Percentiles rank a stretch among this genome's conserved stretches.
These are phyloP conservation scores for Euclidium syriacum DNA, from an alignment of 345 rosid genomes.

Conservation along the genomic window DNA sequence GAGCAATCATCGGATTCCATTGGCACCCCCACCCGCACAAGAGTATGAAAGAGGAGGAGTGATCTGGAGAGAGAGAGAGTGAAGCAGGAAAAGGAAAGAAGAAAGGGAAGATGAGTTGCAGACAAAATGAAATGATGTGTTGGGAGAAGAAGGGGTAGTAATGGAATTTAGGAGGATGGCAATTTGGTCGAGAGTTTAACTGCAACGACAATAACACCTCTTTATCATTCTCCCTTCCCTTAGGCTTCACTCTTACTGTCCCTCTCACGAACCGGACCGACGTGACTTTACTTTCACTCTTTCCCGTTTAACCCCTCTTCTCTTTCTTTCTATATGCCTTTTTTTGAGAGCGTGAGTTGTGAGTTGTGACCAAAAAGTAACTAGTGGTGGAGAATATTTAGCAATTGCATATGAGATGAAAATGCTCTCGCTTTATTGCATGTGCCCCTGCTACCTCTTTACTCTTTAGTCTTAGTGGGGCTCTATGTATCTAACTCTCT, in stretches of 20 bases:
- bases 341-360: too few species aligned
- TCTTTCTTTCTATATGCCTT: neutral
- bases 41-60: conserved; percentile 15
- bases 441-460: conserved; percentile 25
- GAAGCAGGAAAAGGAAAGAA: conserved; percentile 25
- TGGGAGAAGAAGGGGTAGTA: conserved; percentile 40
- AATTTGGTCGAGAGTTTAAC: conserved; percentile 31
- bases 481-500: neutral
- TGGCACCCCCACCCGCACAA: too few species aligned
- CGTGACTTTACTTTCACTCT: conserved; percentile 42
- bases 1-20: conserved; percentile 88
- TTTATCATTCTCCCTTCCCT: conserved; percentile 66
- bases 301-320: conserved; percentile 41
- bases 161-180: conserved; percentile 26
- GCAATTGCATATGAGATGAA: conserved; percentile 8
- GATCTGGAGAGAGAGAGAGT: conserved; percentile 34
- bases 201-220: conserved; percentile 52
- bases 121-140: neutral
- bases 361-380: neutral
- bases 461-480: conserved; percentile 11
- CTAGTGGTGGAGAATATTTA: neutral
- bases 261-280: conserved; percentile 12
- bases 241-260: conserved; percentile 46
- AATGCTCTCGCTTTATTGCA: conserved; percentile 11
- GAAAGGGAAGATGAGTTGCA: too few species aligned